Evolutionary conservation across 345 rosid species (phyloP).

Genomic region (Passiflora organensis): DNA sequence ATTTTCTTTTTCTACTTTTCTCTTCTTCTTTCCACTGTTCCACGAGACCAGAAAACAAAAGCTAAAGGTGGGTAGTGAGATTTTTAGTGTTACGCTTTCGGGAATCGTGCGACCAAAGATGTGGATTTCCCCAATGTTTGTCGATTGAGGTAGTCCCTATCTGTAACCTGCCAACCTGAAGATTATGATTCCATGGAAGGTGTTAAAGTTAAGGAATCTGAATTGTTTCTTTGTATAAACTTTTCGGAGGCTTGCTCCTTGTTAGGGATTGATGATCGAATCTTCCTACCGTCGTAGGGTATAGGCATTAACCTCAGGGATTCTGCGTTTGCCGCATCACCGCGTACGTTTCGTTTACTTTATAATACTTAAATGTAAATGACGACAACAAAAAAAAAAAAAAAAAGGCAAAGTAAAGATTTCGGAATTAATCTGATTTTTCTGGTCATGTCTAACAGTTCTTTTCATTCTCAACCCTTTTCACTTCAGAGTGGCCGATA

Average conservation of each 20-base stretch:
- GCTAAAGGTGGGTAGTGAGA: conserved; percentile 26
- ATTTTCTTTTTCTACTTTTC: conserved; percentile 18
- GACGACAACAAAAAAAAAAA: no score
- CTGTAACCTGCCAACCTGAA: background rate
- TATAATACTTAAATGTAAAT: no score
- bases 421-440: no score
- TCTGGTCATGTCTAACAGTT: no score
- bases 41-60: conserved; percentile 38
- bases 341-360: no score
- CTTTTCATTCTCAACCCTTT: no score
- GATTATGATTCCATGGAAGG: background rate
- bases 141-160: no score
- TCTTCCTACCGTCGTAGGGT: background rate
- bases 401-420: no score
- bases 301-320: background rate
- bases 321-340: background rate
- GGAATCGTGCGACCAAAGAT: background rate
- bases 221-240: background rate
- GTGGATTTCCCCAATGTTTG: background rate
- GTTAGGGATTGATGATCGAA: background rate
- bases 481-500: no score
- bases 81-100: conserved; percentile 13
- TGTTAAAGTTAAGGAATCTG: conserved; percentile 1
- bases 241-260: background rate
- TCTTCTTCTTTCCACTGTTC: conserved; percentile 37